A percentile compares a stretch with the other conserved stretches of the same genome.
Conservation (phyloP, 108 stramenopile genomes). For the Nitzschia sp. region DNA sequence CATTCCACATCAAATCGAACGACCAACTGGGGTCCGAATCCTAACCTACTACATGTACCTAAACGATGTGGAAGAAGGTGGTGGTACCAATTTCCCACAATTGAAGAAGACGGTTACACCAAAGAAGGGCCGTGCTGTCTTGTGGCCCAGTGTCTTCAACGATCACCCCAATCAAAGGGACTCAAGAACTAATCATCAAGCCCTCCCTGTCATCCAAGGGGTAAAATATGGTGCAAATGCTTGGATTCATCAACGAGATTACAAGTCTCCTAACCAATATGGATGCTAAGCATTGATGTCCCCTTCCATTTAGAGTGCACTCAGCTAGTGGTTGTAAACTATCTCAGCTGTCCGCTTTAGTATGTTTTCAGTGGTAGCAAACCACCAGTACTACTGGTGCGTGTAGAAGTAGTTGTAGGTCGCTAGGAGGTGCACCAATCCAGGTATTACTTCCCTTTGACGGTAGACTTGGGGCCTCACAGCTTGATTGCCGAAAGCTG, state of each 20-base stretch:
- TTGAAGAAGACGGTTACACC: constrained; percentile 65
- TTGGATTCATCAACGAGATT: constrained; percentile 85
- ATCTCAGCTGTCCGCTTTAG: too few relatives aligned
- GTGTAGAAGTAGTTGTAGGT: too few relatives aligned
- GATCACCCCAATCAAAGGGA: constrained; percentile 60
- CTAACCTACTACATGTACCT: constrained; percentile 74
- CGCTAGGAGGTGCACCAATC: too few relatives aligned
- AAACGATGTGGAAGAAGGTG: constrained; percentile 84
- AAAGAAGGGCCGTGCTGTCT: constrained; percentile 63
- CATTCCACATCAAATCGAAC: constrained; percentile 39
- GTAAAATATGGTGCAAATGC: constrained; percentile 88
- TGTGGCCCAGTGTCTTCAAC: constrained; percentile 82
- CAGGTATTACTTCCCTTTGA: too few relatives aligned
- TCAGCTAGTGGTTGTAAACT: too few relatives aligned
- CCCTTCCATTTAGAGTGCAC: too few relatives aligned
- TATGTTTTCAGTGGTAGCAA: too few relatives aligned
- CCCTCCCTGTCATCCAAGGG: constrained; percentile 73
- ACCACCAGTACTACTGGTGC: too few relatives aligned
- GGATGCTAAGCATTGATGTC: not conserved
- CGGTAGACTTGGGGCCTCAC: too few relatives aligned
- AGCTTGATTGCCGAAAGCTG: too few relatives aligned
- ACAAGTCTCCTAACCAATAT: constrained; percentile 27
- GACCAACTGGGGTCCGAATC: constrained; percentile 67
- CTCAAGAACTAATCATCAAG: constrained; percentile 74
- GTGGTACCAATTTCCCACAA: constrained; percentile 78